A percentile compares a stretch with the other conserved stretches of the same genome.
phyloP scores from a whole-genome alignment of 2,329 filamentous ascomycete species.

The Beauveria pseudobassiana region DNA sequence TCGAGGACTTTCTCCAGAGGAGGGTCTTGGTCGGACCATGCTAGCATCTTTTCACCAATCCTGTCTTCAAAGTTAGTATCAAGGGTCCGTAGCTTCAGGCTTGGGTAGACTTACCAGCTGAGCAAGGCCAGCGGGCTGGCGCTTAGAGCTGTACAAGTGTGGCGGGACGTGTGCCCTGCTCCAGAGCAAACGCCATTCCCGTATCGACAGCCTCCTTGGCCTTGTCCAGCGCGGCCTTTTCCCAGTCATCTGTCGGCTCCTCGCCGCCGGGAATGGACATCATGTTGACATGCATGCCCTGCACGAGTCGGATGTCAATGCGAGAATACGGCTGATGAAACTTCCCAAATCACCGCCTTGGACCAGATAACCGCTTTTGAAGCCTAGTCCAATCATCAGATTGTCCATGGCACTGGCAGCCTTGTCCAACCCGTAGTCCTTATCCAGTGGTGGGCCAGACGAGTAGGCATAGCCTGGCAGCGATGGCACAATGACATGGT shows the following conservation, averaged over 20 bases:
- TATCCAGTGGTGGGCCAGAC: conserved; percentile 35
- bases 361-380: conserved; percentile 41
- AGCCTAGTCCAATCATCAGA: conserved; percentile 46
- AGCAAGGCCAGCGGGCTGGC: conserved; percentile 49
- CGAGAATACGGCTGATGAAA: conserved; percentile 34
- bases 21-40: conserved; percentile 40
- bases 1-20: conserved; percentile 38
- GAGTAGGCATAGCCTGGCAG: conserved; percentile 48
- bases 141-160: conserved; percentile 49
- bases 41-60: conserved; percentile 49
- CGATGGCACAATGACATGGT: conserved; percentile 49
- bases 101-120: conserved; percentile 33
- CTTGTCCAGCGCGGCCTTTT: conserved; percentile 22
- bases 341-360: conserved; percentile 52
- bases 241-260: neutral
- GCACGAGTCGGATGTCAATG: conserved; percentile 34
- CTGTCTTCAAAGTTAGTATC: conserved; percentile 18
- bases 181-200: conserved; percentile 41
- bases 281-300: conserved; percentile 29
- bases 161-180: conserved; percentile 46
- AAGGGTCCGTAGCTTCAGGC: neutral
- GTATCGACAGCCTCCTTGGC: conserved; percentile 29
- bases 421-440: conserved; percentile 25
- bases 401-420: conserved; percentile 37
- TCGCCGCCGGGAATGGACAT: conserved; percentile 12